Evolutionary conservation across 805 yeast species (phyloP).

Genomic region (Osmozyma mogii): DNA sequence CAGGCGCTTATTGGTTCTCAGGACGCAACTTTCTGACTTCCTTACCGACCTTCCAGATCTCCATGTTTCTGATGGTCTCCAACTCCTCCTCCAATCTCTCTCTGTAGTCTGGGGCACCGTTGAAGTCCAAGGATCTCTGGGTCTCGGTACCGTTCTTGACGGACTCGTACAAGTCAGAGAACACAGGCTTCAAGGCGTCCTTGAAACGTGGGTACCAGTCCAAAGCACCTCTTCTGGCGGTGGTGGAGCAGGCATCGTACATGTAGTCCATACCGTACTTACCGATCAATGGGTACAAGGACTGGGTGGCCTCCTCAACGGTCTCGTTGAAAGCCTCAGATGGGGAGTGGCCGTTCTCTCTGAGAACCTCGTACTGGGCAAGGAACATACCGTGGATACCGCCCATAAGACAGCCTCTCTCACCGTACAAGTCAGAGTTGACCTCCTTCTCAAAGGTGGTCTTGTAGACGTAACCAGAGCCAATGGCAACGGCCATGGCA

Average conservation of each 20-base stretch:
- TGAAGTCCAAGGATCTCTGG: conserved; percentile 95
- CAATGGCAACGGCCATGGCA: conserved; percentile 98
- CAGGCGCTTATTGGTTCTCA: conserved; percentile 72
- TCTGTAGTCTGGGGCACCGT: conserved; percentile 97
- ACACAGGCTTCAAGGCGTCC: conserved; percentile 97
- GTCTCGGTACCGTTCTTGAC: conserved; percentile 97
- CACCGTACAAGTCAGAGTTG: conserved; percentile 98
- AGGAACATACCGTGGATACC: conserved; percentile 99
- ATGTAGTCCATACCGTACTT: conserved; percentile 99
- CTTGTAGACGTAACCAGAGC: conserved; percentile 99
- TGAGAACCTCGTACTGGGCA: conserved; percentile 98
- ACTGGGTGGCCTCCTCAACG: conserved; percentile 99
- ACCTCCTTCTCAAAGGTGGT: conserved; percentile 99
- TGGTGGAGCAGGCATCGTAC: conserved; percentile 99
- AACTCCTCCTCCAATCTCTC: conserved; percentile 91
- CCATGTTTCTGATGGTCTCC: conserved; percentile 89
- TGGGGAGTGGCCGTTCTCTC: conserved; percentile 99
- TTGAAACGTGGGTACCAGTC: conserved; percentile 99
- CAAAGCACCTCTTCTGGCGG: conserved; percentile 99
- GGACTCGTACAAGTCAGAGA: conserved; percentile 90
- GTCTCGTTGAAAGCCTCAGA: conserved; percentile 99
- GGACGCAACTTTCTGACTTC: conserved; percentile 99
- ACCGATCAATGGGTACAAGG: conserved; percentile 97
- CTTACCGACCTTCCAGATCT: conserved; percentile 99
- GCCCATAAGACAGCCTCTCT: conserved; percentile 99